A percentile compares a stretch with the other conserved stretches of the same genome.
Conservation (phyloP, 495 filamentous ascomycete species). For the Poronia punctata region DNA sequence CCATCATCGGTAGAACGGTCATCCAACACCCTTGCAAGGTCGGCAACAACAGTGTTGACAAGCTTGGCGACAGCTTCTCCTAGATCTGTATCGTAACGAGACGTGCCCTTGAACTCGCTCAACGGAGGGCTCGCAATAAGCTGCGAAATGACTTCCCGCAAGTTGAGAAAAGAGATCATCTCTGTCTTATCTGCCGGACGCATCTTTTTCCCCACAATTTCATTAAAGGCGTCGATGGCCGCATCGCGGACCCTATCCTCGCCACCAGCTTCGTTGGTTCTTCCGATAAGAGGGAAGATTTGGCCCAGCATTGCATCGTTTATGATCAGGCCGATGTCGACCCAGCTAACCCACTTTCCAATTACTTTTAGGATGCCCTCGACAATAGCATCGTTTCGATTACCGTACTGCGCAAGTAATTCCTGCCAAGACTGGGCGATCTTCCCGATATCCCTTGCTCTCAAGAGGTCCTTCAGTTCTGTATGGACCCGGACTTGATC, state of each 20-base stretch:
- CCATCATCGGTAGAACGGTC: constrained; percentile 44
- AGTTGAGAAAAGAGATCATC: constrained; percentile 83
- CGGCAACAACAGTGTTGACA: constrained; percentile 80
- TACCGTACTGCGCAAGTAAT: constrained; percentile 73
- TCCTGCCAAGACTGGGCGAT: constrained; percentile 87
- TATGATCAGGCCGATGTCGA: constrained; percentile 87
- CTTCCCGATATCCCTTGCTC: constrained; percentile 75
- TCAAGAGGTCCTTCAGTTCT: constrained; percentile 80
- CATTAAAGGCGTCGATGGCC: constrained; percentile 86
- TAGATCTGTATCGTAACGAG: constrained; percentile 86
- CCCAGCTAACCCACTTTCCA: constrained; percentile 96
- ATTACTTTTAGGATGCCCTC: constrained; percentile 84
- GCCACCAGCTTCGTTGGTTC: constrained; percentile 36
- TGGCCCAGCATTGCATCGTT: constrained; percentile 77
- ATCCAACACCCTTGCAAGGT: constrained; percentile 73
- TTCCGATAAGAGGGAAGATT: constrained; percentile 72
- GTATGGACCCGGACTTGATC: constrained; percentile 72
- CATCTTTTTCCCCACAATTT: constrained; percentile 98
- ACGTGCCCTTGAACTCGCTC: constrained; percentile 66
- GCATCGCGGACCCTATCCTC: constrained; percentile 76
- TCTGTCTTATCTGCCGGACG: constrained; percentile 83
- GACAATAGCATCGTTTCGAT: constrained; percentile 63
- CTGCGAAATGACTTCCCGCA: constrained; percentile 72
- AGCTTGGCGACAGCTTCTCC: constrained; percentile 91
- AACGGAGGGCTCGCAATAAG: constrained; percentile 75